Conservation (phyloP, 805 yeast species). For the Candida andamanensis region DNA sequence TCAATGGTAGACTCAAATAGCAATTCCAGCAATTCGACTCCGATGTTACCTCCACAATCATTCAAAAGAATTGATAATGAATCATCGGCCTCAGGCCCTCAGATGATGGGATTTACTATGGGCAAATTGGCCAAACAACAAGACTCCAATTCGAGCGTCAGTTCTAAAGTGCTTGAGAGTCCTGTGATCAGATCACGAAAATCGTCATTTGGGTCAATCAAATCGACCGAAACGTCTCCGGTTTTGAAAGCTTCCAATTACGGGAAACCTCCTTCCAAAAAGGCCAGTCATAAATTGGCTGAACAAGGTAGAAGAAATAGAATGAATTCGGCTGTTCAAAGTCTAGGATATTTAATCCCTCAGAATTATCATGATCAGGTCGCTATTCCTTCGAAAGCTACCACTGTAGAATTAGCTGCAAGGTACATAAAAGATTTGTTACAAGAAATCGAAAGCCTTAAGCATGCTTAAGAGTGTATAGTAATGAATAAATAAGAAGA, state of each 20-base stretch:
- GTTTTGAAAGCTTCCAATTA: slow-evolving; percentile 9
- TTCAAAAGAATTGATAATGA: slow-evolving; percentile 18
- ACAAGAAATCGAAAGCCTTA: slow-evolving; percentile 22
- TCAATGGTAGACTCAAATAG: slow-evolving; percentile 3
- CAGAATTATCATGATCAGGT: slow-evolving; percentile 51
- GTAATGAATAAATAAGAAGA: too few species aligned
- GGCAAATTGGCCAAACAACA: slow-evolving; percentile 37
- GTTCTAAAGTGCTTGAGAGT: slow-evolving; percentile 3
- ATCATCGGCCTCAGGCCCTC: slow-evolving; percentile 15
- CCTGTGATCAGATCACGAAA: slow-evolving; percentile 11
- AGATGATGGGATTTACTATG: slow-evolving; percentile 46
- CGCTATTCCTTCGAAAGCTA: slow-evolving; percentile 80
- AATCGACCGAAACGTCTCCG: slow-evolving; percentile 20
- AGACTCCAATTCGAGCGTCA: not conserved
- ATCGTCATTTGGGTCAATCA: slow-evolving; percentile 9
- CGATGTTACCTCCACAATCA: slow-evolving; percentile 37
- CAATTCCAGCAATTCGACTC: slow-evolving; percentile 14
- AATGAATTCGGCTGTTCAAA: slow-evolving; percentile 81
- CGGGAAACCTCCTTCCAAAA: slow-evolving; percentile 40
- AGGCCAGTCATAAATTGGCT: slow-evolving; percentile 81
- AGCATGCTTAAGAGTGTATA: too few species aligned
- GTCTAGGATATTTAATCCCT: slow-evolving; percentile 65
- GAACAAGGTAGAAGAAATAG: slow-evolving; percentile 95
- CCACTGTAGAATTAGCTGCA: slow-evolving; percentile 88
- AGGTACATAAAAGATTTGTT: slow-evolving; percentile 48